Percentiles rank a stretch among this genome's conserved stretches.
Conservation (phyloP, 1,284 basidiomycete species). For the Irpex lacteus region DNA sequence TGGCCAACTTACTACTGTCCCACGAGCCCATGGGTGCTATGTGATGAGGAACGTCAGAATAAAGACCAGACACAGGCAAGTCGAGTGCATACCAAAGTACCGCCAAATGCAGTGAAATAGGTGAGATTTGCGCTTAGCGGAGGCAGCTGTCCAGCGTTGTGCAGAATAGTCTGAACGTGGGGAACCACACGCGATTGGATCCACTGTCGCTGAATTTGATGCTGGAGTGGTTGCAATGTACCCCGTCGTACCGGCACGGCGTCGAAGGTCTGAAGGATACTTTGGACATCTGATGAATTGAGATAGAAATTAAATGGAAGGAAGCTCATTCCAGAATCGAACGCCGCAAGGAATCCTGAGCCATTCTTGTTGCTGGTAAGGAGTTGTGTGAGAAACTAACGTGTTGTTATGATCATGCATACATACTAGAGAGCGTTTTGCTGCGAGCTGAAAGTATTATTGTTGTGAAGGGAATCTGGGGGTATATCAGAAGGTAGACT, state of each 20-base stretch:
- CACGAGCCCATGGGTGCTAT: slow-evolving; percentile 11
- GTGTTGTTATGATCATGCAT: neutral
- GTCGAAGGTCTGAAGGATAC: neutral
- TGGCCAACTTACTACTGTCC: slow-evolving; percentile 7
- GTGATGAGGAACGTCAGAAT: neutral
- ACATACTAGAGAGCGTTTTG: slow-evolving; percentile 5
- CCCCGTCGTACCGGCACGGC: neutral
- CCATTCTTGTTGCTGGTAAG: neutral
- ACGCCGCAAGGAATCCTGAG: slow-evolving; percentile 8
- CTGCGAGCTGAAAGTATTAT: slow-evolving; percentile 7
- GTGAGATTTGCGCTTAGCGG: neutral
- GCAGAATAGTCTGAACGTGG: slow-evolving; percentile 9
- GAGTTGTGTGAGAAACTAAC: neutral
- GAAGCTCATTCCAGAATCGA: slow-evolving; percentile 6
- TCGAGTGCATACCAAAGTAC: neutral
- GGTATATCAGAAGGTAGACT: neutral
- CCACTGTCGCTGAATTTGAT: slow-evolving; percentile 8
- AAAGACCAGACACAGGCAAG: neutral
- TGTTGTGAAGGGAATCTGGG: slow-evolving; percentile 11
- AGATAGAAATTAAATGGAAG: slow-evolving; percentile 5
- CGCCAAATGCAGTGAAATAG: slow-evolving; percentile 10
- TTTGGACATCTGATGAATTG: neutral
- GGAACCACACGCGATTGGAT: slow-evolving; percentile 3
- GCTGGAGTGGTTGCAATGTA: slow-evolving; percentile 5
- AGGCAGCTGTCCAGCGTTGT: neutral